A percentile compares a stretch with the other conserved stretches of the same genome.
These are phyloP conservation scores for Pouteria campechiana DNA, from an alignment of 179 eudicot species.

Conservation along the genomic window DNA sequence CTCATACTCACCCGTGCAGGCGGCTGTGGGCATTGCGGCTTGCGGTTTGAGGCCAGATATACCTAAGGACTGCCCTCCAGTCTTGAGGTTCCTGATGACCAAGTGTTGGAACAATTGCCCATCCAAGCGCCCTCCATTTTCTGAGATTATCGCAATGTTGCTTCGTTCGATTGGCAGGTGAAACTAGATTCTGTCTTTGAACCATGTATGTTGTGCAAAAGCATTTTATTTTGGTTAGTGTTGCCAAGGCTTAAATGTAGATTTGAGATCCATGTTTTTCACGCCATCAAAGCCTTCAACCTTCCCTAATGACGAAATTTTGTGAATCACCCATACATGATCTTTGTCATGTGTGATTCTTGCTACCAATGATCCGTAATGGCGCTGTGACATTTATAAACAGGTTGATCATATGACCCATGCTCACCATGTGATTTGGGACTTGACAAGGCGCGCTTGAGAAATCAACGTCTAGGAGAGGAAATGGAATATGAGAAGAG, in stretches of 20 bases:
- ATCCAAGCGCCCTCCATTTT: conserved; percentile 69
- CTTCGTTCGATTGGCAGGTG: conserved; percentile 32
- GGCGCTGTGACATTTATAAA: not conserved
- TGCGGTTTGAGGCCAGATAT: conserved; percentile 97
- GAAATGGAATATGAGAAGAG: too few species aligned
- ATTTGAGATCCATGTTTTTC: conserved; percentile 6
- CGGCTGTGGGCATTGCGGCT: conserved; percentile 95
- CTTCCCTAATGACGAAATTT: not conserved
- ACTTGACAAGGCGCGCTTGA: too few species aligned
- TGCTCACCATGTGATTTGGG: not conserved
- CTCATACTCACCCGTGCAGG: conserved; percentile 87
- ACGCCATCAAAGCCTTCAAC: conserved; percentile 1
- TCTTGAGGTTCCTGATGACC: conserved; percentile 52
- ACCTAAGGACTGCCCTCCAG: conserved; percentile 82
- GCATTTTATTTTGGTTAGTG: not conserved
- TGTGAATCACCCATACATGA: too few species aligned
- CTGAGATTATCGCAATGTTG: conserved; percentile 54
- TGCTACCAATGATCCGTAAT: too few species aligned
- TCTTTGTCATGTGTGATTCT: too few species aligned
- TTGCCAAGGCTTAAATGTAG: conserved; percentile 5
- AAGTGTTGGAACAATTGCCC: conserved; percentile 90
- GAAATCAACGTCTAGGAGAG: too few species aligned
- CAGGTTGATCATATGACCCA: not conserved
- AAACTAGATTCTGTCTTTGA: not conserved
- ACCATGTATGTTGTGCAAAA: not conserved